Percentiles rank a stretch among this genome's conserved stretches.
These are phyloP conservation scores for Mycena polygramma DNA, from an alignment of 768 basidiomycete genomes.

Conservation along the genomic window DNA sequence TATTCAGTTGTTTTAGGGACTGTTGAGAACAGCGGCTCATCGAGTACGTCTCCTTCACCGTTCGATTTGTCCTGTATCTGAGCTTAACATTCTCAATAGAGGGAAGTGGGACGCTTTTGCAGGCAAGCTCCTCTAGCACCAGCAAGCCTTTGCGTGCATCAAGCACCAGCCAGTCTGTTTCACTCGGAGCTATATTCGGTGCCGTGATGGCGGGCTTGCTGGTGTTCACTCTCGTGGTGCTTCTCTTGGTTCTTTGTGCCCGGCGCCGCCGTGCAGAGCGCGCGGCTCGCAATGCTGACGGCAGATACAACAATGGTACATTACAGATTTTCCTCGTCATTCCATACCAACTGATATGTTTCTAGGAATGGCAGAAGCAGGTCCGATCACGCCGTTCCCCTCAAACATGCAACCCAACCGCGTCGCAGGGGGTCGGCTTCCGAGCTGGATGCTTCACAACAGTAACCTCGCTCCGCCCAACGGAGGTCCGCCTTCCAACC, in stretches of 20 bases:
- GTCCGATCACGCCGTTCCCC: slow-evolving; percentile 9
- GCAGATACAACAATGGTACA: slow-evolving; percentile 7
- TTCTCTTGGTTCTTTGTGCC: slow-evolving; percentile 9
- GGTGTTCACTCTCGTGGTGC: not conserved
- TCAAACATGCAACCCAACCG: slow-evolving; percentile 22
- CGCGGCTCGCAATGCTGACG: not conserved
- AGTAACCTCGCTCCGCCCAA: not conserved
- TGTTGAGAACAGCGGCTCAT: slow-evolving; percentile 1
- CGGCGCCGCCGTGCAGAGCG: slow-evolving; percentile 7
- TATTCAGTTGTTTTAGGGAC: not conserved
- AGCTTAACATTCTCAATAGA: not conserved
- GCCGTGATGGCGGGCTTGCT: slow-evolving; percentile 18
- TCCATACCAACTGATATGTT: not conserved
- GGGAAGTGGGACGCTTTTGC: not conserved
- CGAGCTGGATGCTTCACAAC: slow-evolving; percentile 6
- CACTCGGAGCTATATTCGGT: slow-evolving; percentile 9
- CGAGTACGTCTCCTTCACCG: not conserved
- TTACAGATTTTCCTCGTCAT: not conserved
- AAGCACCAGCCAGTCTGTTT: not conserved
- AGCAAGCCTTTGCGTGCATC: not conserved
- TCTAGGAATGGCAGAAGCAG: not conserved
- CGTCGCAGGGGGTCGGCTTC: slow-evolving; percentile 2
- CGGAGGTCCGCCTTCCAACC: not conserved
- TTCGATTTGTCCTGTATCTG: not conserved
- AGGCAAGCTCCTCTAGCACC: not conserved